phyloP scores from a whole-genome alignment of 345 rosid species.

The Cardamine resedifolia region DNA sequence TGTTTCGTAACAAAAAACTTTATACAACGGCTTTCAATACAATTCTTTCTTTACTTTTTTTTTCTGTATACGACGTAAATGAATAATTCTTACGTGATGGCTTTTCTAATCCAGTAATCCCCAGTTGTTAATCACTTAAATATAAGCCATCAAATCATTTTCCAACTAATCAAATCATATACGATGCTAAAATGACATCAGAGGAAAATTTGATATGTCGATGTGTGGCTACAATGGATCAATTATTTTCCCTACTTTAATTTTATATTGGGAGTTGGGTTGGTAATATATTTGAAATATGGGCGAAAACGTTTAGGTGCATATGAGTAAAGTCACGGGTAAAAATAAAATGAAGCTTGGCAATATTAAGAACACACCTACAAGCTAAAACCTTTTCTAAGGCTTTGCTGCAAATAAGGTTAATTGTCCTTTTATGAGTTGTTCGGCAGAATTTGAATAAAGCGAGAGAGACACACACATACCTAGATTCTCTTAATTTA shows the following conservation, averaged over 20 bases:
- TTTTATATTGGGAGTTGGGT: background rate
- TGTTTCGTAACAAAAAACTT: background rate
- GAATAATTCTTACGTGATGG: background rate
- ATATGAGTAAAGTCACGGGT: slow-evolving; percentile 31
- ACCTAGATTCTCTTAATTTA: slow-evolving; percentile 3
- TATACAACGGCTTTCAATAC: background rate
- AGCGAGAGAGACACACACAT: background rate
- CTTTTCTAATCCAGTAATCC: background rate
- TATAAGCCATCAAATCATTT: background rate
- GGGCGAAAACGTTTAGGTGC: slow-evolving; percentile 16
- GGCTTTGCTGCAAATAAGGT: slow-evolving; percentile 21
- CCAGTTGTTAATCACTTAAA: background rate
- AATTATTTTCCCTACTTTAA: background rate
- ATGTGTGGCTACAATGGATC: slow-evolving; percentile 11
- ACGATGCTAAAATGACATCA: background rate
- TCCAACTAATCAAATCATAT: background rate
- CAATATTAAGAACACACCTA: slow-evolving; percentile 29
- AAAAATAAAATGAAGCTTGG: slow-evolving; percentile 1
- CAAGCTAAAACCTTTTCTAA: slow-evolving; percentile 1
- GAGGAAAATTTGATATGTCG: background rate
- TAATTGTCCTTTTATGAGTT: slow-evolving; percentile 11
- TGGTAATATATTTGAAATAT: background rate
- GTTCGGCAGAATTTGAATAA: background rate
- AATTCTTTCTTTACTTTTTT: background rate
- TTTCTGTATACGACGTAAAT: background rate